Percentiles rank a stretch among this genome's conserved stretches.
These are phyloP conservation scores for Mycena sp. DNA, from an alignment of 1,284 basidiomycete genomes.

Conservation along the genomic window DNA sequence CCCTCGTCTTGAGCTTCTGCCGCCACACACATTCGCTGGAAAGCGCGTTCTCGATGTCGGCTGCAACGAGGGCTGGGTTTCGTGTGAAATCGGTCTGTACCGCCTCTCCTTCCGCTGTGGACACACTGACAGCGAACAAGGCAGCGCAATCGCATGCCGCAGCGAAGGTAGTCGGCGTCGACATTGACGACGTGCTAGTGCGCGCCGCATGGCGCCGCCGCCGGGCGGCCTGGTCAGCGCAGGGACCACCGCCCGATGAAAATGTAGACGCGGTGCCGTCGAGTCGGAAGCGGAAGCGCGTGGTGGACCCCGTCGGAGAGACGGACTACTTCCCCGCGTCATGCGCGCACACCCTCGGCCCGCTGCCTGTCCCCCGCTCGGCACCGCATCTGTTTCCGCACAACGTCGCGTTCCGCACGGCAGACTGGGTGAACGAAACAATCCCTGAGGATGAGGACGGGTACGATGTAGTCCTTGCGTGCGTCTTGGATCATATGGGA, in stretches of 20 bases:
- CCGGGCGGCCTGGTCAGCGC: slow-evolving; percentile 73
- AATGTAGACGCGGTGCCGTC: neutral
- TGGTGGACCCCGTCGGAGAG: slow-evolving; percentile 1
- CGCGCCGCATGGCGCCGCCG: slow-evolving; percentile 76
- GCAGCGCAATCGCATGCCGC: slow-evolving; percentile 72
- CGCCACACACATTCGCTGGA: slow-evolving; percentile 58
- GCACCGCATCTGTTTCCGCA: slow-evolving; percentile 66
- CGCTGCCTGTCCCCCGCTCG: slow-evolving; percentile 69
- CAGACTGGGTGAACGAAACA: slow-evolving; percentile 72
- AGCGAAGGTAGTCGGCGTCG: slow-evolving; percentile 76
- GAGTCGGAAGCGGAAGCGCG: slow-evolving; percentile 39
- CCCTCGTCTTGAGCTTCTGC: slow-evolving; percentile 67
- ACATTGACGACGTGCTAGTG: slow-evolving; percentile 80
- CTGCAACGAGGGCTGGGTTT: slow-evolving; percentile 85
- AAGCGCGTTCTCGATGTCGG: slow-evolving; percentile 81
- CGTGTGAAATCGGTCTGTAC: slow-evolving; percentile 78
- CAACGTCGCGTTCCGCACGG: slow-evolving; percentile 73
- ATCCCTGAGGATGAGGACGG: slow-evolving; percentile 65
- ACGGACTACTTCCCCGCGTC: slow-evolving; percentile 76
- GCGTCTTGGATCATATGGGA: slow-evolving; percentile 38
- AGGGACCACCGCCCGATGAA: slow-evolving; percentile 48
- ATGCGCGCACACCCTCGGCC: slow-evolving; percentile 77
- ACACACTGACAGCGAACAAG: slow-evolving; percentile 13
- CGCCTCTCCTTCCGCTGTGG: neutral
- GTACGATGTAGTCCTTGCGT: slow-evolving; percentile 83